Conservation (phyloP, 257 asterid species). For the Parsonsia alboflavescens region DNA sequence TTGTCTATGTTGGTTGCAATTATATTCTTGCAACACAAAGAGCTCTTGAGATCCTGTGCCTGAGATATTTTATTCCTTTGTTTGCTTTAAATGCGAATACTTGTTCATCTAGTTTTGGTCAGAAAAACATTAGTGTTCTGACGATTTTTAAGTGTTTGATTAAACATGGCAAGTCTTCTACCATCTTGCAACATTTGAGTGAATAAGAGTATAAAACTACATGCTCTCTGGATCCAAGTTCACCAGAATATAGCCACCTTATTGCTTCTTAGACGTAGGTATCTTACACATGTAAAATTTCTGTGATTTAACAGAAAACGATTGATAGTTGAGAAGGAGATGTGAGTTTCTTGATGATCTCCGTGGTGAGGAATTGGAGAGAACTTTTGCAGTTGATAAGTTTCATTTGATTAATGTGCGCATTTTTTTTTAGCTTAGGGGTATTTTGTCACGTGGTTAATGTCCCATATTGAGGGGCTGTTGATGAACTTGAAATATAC, state of each 20-base stretch:
- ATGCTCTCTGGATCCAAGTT: not conserved
- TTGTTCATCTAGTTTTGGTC: not conserved
- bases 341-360: not conserved
- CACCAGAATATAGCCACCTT: not conserved
- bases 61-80: not conserved
- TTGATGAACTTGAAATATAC: not conserved
- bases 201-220: conserved; percentile 2
- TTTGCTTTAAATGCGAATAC: not conserved
- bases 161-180: too few relatives aligned
- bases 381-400: not conserved
- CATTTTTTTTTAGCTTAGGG: not conserved
- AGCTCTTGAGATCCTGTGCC: not conserved
- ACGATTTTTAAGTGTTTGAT: not conserved
- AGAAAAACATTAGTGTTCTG: too few relatives aligned
- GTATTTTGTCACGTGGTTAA: not conserved
- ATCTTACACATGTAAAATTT: not conserved
- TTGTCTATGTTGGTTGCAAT: not conserved
- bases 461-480: not conserved
- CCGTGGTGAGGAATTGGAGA: not conserved
- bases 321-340: not conserved
- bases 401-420: too few relatives aligned
- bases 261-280: not conserved
- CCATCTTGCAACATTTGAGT: not conserved
- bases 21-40: not conserved
- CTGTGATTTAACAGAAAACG: not conserved